Percentiles rank a stretch among this genome's conserved stretches.
Evolutionary conservation across 768 basidiomycete genomes (phyloP).

Genomic region (Multifurca ochricompacta): DNA sequence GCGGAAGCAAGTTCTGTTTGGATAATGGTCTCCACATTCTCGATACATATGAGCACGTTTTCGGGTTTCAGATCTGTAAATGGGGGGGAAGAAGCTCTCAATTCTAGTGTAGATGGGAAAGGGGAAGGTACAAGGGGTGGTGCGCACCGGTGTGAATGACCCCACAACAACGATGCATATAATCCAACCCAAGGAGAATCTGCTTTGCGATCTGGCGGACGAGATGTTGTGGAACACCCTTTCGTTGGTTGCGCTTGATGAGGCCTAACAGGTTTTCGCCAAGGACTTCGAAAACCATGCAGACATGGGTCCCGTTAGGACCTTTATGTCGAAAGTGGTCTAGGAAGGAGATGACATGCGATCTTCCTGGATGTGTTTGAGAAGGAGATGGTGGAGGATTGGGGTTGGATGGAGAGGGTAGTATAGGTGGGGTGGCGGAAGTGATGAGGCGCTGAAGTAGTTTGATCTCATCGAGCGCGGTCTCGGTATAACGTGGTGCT

Average conservation of each 20-base stretch:
- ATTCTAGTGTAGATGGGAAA: slow-evolving; percentile 13
- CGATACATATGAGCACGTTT: slow-evolving; percentile 94
- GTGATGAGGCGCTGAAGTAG: slow-evolving; percentile 92
- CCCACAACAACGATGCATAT: slow-evolving; percentile 95
- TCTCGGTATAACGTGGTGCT: slow-evolving; percentile 93
- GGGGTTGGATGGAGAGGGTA: slow-evolving; percentile 41
- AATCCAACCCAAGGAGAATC: slow-evolving; percentile 89
- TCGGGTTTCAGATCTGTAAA: slow-evolving; percentile 94
- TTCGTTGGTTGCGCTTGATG: slow-evolving; percentile 97
- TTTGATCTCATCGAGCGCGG: slow-evolving; percentile 97
- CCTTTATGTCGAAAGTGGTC: slow-evolving; percentile 97
- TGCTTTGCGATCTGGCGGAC: slow-evolving; percentile 98
- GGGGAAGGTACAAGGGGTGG: background rate
- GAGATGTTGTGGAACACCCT: slow-evolving; percentile 88
- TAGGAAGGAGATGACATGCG: slow-evolving; percentile 94
- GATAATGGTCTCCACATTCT: slow-evolving; percentile 92
- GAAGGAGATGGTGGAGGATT: slow-evolving; percentile 47
- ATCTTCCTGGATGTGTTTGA: slow-evolving; percentile 76
- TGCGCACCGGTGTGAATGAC: slow-evolving; percentile 86
- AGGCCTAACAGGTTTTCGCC: slow-evolving; percentile 94
- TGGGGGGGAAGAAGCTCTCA: background rate
- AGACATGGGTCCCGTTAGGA: slow-evolving; percentile 94
- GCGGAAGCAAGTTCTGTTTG: slow-evolving; percentile 62
- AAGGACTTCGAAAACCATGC: slow-evolving; percentile 99
- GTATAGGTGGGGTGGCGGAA: slow-evolving; percentile 53